These are phyloP conservation scores for Aureobasidium melanogenum DNA, from an alignment of 2,329 filamentous ascomycete genomes.

Conservation along the genomic window DNA sequence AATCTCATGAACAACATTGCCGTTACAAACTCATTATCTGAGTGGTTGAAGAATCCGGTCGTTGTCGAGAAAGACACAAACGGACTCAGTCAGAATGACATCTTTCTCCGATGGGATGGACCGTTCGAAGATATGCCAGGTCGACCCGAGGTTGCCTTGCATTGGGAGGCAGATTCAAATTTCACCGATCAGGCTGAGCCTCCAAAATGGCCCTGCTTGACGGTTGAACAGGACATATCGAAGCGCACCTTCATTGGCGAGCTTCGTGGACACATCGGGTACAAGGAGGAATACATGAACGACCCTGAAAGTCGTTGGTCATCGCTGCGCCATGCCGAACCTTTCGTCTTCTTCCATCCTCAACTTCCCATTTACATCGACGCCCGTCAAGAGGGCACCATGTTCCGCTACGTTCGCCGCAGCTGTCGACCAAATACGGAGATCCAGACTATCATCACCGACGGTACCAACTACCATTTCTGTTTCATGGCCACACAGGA, in stretches of 20 bases:
- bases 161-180: slow-evolving; percentile 43
- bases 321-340: slow-evolving; percentile 40
- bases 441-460: slow-evolving; percentile 76
- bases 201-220: slow-evolving; percentile 64
- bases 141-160: slow-evolving; percentile 43
- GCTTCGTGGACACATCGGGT: slow-evolving; percentile 52
- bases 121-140: slow-evolving; percentile 45
- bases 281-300: slow-evolving; percentile 38
- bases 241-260: slow-evolving; percentile 55
- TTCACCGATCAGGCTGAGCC: slow-evolving; percentile 45
- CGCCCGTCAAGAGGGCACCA: slow-evolving; percentile 76
- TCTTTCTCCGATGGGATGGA: slow-evolving; percentile 57
- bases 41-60: slow-evolving; percentile 69
- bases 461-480: slow-evolving; percentile 74
- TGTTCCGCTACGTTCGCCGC: slow-evolving; percentile 78
- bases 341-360: slow-evolving; percentile 62
- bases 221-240: slow-evolving; percentile 42
- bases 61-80: slow-evolving; percentile 60
- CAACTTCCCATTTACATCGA: slow-evolving; percentile 87
- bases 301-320: slow-evolving; percentile 40
- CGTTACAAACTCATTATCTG: slow-evolving; percentile 64
- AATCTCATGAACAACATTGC: slow-evolving; percentile 72
- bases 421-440: slow-evolving; percentile 88
- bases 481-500: slow-evolving; percentile 79
- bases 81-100: slow-evolving; percentile 52